Evolutionary conservation across 106 monocot species (phyloP), one percentile per base, ranked within the genome.

Genomic region (Dioscorea zingiberensis): DNA sequence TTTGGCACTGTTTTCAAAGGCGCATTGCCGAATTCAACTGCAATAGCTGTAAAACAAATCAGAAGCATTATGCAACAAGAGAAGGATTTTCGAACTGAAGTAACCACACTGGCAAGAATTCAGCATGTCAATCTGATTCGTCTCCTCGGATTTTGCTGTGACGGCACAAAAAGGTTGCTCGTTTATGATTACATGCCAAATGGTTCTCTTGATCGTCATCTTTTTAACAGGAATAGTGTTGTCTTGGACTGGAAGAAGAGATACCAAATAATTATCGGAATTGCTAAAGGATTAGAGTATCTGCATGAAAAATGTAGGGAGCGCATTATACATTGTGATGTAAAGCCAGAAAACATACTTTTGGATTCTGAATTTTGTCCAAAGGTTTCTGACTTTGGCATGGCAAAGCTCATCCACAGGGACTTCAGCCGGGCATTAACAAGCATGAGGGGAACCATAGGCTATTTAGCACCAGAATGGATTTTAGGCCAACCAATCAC

Each of bases 401-500:
- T 87, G 78, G 75, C 87, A 16, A 87, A 87, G 64, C 82, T 87
- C 16, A 53, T 87, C 7, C 83, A 73, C 10, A 69, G 74, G 9
- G 83, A 87, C 22, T 87, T 87, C 25, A 83, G 82, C 60, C 57
- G 73, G 8, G 83, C 76, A 7, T 49, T 87, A 25, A 87, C 82
- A 12, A 87, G 83, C 7, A 87, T 83, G 79, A 76, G 78, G 48
- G 83, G 86, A 22, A 83, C 86, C 11, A 48, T 81, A 2, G 83
- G 86, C 24, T 87, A 87, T 38, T 72, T 87, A 11, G 86, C 86
- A 13, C 86, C 86, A 6, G 86, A 87, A 51, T 87, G 86, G 86
- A 76, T 87, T 32, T 71, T 76, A 3, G 86, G 86, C 22, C 22
- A 70, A 16, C 75, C 86, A 0, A 79, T 86, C 26, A 82, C 79